Evolutionary conservation across 2,329 filamentous ascomycete species (phyloP), one percentile per base, ranked within the genome.

Genomic region (Trichoderma koningii): DNA sequence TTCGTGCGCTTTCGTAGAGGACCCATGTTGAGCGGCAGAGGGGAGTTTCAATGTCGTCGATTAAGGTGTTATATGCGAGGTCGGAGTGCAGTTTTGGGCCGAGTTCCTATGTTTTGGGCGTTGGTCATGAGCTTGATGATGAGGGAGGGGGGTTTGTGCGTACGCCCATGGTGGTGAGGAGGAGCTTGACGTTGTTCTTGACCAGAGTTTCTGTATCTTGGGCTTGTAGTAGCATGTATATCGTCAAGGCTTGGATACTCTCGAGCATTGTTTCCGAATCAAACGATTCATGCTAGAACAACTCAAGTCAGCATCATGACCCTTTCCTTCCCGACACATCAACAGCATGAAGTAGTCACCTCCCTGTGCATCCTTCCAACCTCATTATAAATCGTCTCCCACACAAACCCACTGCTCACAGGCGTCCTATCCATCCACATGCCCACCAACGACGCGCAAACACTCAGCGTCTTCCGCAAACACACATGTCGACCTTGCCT

Each of bases 361-460:
- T 68, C 67, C 7, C 26, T 21, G 7, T 52, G 45, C 3, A 71
- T 26, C 30, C 64, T 66, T 0, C n/a, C 50, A 4, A 55, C n/a
- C 28, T 71, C 69, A 1, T 61, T 53, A 12, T 71, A 68, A 19
- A 71, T 70, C 6, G 60, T 68, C 19, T 48, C 64, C 69, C 69
- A 71, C 3, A 71, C 62, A 42, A 67, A 70, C 9, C 34, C 19
- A 7, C 63, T 66, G 41, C 61, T 70, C 1, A 45, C 64, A 3
- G 50, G 48, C 1, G 68, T 70, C 38, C 50, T 69, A 10, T 63
- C 52, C 41, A 68, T 63, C 42, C 67, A 69, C 48, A 69, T 64
- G 1, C 63, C 64, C 10, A 69, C 68, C 17, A 71, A 47, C 0
- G 67, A 47, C 7, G 61, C 38, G 19, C 69, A 71, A 4, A 71